Evolutionary conservation across 345 rosid species (phyloP).

Genomic region (Acer campestre): DNA sequence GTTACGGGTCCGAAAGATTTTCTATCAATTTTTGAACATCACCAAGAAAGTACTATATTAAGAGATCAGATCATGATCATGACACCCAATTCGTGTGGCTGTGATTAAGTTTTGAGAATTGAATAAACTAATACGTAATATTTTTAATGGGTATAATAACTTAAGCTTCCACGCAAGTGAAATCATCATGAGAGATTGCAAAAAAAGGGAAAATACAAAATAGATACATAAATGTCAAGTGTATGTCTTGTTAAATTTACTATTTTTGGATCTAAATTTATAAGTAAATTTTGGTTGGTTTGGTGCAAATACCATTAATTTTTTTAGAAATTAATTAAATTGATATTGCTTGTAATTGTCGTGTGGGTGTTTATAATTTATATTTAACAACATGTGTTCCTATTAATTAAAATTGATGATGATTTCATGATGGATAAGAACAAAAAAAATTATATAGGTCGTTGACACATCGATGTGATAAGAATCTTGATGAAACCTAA

Average conservation of each 20-base stretch:
- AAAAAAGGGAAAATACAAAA: neutral
- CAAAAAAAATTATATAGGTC: neutral
- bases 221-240: neutral
- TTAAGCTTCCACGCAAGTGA: conserved; percentile 21
- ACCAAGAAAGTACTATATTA: neutral
- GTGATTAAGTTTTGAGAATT: neutral
- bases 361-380: neutral
- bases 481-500: neutral
- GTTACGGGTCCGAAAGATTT: conserved; percentile 37
- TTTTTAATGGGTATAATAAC: neutral
- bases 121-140: neutral
- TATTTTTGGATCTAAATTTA: neutral
- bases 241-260: neutral
- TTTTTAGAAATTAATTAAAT: too few species aligned
- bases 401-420: neutral
- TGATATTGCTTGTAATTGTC: neutral
- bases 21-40: conserved; percentile 29
- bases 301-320: neutral
- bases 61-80: conserved; percentile 3
- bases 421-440: neutral
- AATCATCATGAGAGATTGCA: neutral
- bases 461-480: neutral
- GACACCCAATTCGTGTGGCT: conserved; percentile 19
- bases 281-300: neutral
- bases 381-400: neutral